Conservation (phyloP, 768 basidiomycete genomes). For the Mycena galericulata region DNA sequence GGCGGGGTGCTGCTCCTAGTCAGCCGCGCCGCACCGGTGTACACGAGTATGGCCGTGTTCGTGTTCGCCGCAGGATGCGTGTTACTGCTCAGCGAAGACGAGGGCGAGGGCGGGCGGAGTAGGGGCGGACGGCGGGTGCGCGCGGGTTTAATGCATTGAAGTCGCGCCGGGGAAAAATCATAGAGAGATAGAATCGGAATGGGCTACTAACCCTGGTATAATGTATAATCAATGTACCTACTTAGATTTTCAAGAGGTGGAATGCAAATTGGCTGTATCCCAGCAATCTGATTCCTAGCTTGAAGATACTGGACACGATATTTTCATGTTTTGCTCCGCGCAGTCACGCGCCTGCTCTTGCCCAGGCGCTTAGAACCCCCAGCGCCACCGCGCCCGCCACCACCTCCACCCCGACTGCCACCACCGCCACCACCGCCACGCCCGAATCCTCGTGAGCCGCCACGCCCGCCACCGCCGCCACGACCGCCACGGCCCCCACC, state of each 20-base stretch:
- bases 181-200: neutral
- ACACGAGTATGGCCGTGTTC: conserved; percentile 77
- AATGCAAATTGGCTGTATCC: no score
- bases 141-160: conserved; percentile 24
- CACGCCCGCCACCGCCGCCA: conserved; percentile 34
- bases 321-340: conserved; percentile 7
- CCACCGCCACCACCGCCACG: conserved; percentile 43
- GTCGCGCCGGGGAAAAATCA: no score
- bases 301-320: no score
- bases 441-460: conserved; percentile 42
- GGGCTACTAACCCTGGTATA: neutral
- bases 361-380: conserved; percentile 57
- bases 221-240: conserved; percentile 10
- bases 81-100: conserved; percentile 66
- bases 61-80: conserved; percentile 72
- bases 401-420: conserved; percentile 39
- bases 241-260: no score
- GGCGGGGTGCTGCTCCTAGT: conserved; percentile 81
- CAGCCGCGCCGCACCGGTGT: conserved; percentile 79
- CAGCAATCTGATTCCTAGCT: neutral
- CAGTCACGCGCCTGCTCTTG: conserved; percentile 14
- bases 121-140: conserved; percentile 29
- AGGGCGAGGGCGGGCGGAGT: conserved; percentile 50
- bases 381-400: conserved; percentile 38
- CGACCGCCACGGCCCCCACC: conserved; percentile 45